Evolutionary conservation across 345 rosid species (phyloP).

Genomic region (Clausena lansium): DNA sequence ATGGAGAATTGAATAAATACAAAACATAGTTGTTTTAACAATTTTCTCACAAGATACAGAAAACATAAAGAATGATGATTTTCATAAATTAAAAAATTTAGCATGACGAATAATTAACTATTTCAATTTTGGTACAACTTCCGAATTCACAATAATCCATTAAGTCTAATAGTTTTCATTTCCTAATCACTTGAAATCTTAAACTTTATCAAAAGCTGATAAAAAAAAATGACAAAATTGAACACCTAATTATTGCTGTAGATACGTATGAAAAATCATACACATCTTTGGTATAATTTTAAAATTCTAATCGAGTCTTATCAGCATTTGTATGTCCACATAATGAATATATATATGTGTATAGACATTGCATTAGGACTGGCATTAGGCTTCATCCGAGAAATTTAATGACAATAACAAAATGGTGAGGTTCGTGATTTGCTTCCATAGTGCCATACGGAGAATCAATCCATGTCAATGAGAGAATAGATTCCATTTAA

Average conservation of each 20-base stretch:
- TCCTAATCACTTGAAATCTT: background rate
- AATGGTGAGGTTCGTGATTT: no score
- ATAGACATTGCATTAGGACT: no score
- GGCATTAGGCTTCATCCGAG: no score
- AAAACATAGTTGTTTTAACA: no score
- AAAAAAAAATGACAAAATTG: slow-evolving; percentile 2
- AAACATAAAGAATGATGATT: background rate
- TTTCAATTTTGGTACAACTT: background rate
- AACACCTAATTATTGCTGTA: background rate
- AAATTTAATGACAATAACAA: no score
- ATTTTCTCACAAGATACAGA: background rate
- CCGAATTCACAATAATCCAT: background rate
- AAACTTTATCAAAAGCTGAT: background rate
- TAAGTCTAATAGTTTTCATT: background rate
- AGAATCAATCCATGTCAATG: no score
- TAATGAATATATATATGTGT: no score
- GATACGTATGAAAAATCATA: background rate
- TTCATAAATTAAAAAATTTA: background rate
- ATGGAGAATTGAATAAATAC: background rate
- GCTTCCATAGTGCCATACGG: no score
- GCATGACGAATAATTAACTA: background rate
- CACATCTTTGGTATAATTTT: background rate
- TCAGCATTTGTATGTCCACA: no score
- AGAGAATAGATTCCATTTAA: no score
- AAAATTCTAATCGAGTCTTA: background rate